Base-by-base conservation (phyloP, 352 stramenopile species). In the Phytophthora tentaculata region DNA sequence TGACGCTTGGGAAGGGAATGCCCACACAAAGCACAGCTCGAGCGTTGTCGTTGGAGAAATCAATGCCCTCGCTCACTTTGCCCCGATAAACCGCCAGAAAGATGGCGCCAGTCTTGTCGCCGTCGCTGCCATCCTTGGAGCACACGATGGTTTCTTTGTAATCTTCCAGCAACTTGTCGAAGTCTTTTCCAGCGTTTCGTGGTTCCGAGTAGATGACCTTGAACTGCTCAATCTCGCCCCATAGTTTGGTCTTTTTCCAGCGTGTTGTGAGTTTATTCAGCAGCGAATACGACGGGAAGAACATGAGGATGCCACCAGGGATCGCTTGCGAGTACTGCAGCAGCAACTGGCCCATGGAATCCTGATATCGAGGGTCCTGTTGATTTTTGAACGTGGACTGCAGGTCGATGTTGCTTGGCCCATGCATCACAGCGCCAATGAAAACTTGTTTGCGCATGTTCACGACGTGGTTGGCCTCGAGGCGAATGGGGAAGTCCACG, bases 51-150 rank as follows among this genome's bases (percentile, higher is more conserved):
- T 99, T 97, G 13, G 88, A 93, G 71, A 99, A 99, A 77, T 99
- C 98, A 51, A 99, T 98, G 23, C 97, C 97, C 74, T 99, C 98
- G 64, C 90, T 98, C 37, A 99, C 97, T 81, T 99, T 99, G 37
- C 98, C 98, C 17, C 98, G 85, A 80, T 98, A 99, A 2, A 99
- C 97, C 1, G 96, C 97, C 61, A 99, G 90, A 53, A 99, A 94
- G 13, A 99, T 86, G 1, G 95, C 96, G 24, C 97, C 97, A 5
- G 87, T 96, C 22, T 67, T 76, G 10, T 58, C 52, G 1, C 29
- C 45, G 19, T 23, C 28, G 48, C 44, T 41, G 58, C 12, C 26
- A 23, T 14, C 43, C 45, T 59, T 14, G n/a, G 28, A 69, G 5
- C 32, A 61, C 5, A 28, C 55, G 50, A 79, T 70, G 12, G 71